Evolutionary conservation across 345 rosid genomes (phyloP), one percentile per base, ranked within the genome.

Genomic region (Camelina sativa): DNA sequence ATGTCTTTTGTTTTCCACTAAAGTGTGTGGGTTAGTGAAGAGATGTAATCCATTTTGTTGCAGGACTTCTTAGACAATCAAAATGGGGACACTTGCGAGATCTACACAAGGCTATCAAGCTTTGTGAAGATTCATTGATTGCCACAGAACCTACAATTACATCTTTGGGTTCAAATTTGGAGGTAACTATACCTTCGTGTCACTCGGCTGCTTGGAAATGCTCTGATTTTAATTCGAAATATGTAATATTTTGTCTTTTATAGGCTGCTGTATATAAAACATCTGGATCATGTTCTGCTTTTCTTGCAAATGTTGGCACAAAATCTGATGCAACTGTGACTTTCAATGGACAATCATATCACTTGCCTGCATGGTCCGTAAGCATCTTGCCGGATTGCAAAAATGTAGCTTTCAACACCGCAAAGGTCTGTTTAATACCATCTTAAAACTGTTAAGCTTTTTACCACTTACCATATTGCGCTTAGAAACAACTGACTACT

Each of bases 351-450:
- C 85, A 84, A 56, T 81, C 93, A 68, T 91, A 94, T 73, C 71
- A 16, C 69, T 77, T 94, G 82, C 98, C 98, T 51, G 92, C 88
- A 7, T 94, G 98, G 98, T 91, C 98, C 9, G 98, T 94, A 64
- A 94, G 97, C 88, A 90, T 94, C 83, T 84, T 94, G 58, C 98
- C 98, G 12, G 96, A 94, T 82, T 91, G 98, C 91, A 90, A 88
- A 73, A 94, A 81, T 51, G 97, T 88, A 6, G 98, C 72, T 48
- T 78, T 94, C 47, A 94, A 94, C 72, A 91, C 97, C 10, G 97
- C 98, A 53, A 91, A 94, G 98, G 98, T 94, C 37, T 59, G 85
- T 71, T 74, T 69, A 55, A 2, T 40, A 16, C 10, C 10, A 37
- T 53, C 56, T 65, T 5, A 10, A n/a, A 67, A 53, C 41, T 50